Evolutionary conservation across 2,329 filamentous ascomycete genomes (phyloP), one percentile per base, ranked within the genome.

Genomic region (Alternaria sp.): DNA sequence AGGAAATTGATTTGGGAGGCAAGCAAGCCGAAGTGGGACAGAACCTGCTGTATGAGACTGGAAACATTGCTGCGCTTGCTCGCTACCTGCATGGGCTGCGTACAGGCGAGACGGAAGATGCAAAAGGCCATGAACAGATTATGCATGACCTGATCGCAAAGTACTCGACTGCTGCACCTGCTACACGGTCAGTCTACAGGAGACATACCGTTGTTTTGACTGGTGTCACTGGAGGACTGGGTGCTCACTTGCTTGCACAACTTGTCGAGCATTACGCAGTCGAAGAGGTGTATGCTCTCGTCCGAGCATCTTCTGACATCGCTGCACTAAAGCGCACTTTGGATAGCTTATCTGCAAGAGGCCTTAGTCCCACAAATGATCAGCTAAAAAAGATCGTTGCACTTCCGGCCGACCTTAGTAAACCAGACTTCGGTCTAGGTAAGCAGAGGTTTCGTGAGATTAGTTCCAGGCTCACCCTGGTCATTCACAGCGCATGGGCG

Each of bases 181-280:
- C n/a, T n/a, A n/a, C n/a, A n/a, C n/a, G n/a, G n/a, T n/a, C n/a
- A n/a, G n/a, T n/a, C n/a, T n/a, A n/a, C n/a, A n/a, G n/a, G n/a
- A n/a, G n/a, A n/a, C n/a, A n/a, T n/a, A n/a, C n/a, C n/a, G n/a
- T n/a, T n/a, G 73, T 75, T 2, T 73, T 91, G 4, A 91, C 89
- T 0, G 89, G 89, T 2, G 84, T 85, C 0, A 91, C 89, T 0
- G 89, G 89, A 1, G 89, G 88, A 2, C 80, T 91, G 0, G 89
- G 89, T 2, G 82, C 86, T 0, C 87, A 90, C 65, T 78, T 89
- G 1, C 80, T 87, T 2, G 65, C 75, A 2, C 74, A 79, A 34
- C 65, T 81, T 5, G 69, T n/a, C n/a, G n/a, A n/a, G n/a, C n/a
- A n/a, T n/a, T n/a, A n/a, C n/a, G n/a, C n/a, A n/a, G n/a, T n/a